phyloP scores from a whole-genome alignment of 2,329 filamentous ascomycete species.

The Colletotrichum aenigma region DNA sequence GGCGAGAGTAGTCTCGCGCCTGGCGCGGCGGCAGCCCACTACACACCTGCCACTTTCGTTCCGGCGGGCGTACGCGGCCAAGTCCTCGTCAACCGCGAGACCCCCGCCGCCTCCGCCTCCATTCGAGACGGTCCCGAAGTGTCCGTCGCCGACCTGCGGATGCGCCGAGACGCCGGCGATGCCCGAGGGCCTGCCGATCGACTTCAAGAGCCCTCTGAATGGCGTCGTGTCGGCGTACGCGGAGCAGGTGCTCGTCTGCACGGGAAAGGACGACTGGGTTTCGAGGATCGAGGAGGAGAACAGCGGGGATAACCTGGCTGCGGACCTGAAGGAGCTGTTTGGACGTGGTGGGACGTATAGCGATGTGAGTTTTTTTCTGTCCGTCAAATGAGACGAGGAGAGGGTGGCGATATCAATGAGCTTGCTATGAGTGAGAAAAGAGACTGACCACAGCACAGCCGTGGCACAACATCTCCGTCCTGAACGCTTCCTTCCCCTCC shows the following conservation, averaged over 20 bases:
- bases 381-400: not conserved
- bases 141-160: constrained; percentile 77
- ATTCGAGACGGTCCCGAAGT: constrained; percentile 56
- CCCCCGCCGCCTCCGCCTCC: constrained; percentile 19
- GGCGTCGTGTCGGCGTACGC: constrained; percentile 80
- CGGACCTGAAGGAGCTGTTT: constrained; percentile 73
- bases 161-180: constrained; percentile 71
- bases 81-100: not conserved
- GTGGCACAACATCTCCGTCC: constrained; percentile 79
- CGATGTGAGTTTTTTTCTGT: constrained; percentile 57
- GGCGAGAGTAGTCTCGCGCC: not conserved
- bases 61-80: not conserved
- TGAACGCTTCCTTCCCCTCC: constrained; percentile 76
- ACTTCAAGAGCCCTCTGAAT: constrained; percentile 71
- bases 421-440: not conserved
- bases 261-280: constrained; percentile 79
- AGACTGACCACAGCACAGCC: constrained; percentile 59
- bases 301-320: constrained; percentile 67
- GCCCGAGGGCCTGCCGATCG: constrained; percentile 74
- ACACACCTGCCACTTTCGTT: not conserved
- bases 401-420: not conserved
- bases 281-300: constrained; percentile 86
- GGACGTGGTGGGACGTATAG: constrained; percentile 69
- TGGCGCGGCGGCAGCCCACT: not conserved
- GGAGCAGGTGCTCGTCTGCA: constrained; percentile 85